Percentiles rank a stretch among this genome's conserved stretches.
These are phyloP conservation scores for Aspergillus latus DNA, from an alignment of 2,329 filamentous ascomycete genomes.

Conservation along the genomic window DNA sequence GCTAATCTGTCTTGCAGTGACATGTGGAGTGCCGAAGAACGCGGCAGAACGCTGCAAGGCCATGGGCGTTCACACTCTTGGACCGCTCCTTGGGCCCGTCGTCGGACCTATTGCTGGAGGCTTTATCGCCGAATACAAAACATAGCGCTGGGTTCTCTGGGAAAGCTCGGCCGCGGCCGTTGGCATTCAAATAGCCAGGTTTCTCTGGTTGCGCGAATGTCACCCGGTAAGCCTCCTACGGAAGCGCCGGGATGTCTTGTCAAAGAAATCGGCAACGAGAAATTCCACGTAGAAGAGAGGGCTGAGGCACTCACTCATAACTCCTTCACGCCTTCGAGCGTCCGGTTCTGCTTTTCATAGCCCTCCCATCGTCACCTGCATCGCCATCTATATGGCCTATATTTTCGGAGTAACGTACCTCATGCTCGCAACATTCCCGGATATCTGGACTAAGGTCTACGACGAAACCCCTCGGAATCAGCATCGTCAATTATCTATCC, in stretches of 20 bases:
- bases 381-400: constrained; percentile 57
- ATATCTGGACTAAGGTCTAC: constrained; percentile 58
- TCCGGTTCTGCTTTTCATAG: constrained; percentile 56
- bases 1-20: constrained; percentile 49
- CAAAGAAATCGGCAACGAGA: constrained; percentile 37
- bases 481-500: constrained; percentile 63
- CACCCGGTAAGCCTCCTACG: constrained; percentile 62
- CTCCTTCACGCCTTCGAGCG: constrained; percentile 47
- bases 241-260: constrained; percentile 53
- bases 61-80: constrained; percentile 62
- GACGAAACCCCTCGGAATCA: constrained; percentile 54
- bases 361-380: constrained; percentile 59
- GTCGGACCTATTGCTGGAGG: constrained; percentile 65
- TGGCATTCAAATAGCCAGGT: constrained; percentile 58
- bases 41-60: constrained; percentile 51
- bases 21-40: constrained; percentile 60
- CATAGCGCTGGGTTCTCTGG: constrained; percentile 74
- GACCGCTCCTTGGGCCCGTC: constrained; percentile 63
- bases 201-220: constrained; percentile 64
- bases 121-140: constrained; percentile 61
- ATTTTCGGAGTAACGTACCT: constrained; percentile 51
- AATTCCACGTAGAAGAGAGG: constrained; percentile 36
- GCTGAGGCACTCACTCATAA: neutral
- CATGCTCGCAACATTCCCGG: constrained; percentile 48
- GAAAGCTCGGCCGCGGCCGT: constrained; percentile 62